These are phyloP conservation scores for Chaetothyriales sp. DNA, from an alignment of 2,329 filamentous ascomycete species.

Conservation along the genomic window DNA sequence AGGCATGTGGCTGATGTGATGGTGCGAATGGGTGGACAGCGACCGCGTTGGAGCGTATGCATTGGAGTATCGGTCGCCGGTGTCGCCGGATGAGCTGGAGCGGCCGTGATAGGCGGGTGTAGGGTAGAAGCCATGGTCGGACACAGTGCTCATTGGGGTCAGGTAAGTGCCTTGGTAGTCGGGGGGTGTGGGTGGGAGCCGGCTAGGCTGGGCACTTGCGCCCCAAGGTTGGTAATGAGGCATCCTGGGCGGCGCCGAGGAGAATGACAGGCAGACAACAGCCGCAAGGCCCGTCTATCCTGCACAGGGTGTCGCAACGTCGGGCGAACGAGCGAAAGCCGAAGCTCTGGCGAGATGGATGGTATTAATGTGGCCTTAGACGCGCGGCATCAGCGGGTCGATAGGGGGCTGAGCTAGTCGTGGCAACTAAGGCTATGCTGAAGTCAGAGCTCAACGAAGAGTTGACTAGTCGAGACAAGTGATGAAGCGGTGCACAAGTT, in stretches of 20 bases:
- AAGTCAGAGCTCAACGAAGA: neutral
- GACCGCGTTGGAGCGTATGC: conserved; percentile 25
- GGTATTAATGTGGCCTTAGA: neutral
- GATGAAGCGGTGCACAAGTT: neutral
- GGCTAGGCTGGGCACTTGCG: conserved; percentile 10
- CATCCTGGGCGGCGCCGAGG: conserved; percentile 11
- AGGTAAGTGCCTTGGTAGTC: conserved; percentile 17
- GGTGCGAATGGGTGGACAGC: conserved; percentile 3
- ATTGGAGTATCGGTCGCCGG: conserved; percentile 34
- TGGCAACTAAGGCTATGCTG: neutral
- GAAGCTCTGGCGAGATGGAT: neutral
- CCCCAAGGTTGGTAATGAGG: conserved; percentile 17
- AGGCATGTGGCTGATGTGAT: neutral
- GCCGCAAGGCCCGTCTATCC: conserved; percentile 1
- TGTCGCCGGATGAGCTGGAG: conserved; percentile 31
- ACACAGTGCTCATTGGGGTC: conserved; percentile 14
- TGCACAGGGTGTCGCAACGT: neutral
- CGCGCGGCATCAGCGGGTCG: neutral
- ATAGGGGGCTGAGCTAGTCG: neutral
- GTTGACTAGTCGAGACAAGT: neutral
- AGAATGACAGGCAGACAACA: conserved; percentile 9
- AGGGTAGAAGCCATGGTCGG: conserved; percentile 22
- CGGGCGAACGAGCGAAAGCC: neutral
- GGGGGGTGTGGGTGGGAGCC: conserved; percentile 18
- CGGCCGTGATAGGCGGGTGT: conserved; percentile 28